Evolutionary conservation across 140 eudicot genomes (phyloP), one percentile per base, ranked within the genome.

Genomic region (Erigeron philadelphicus): DNA sequence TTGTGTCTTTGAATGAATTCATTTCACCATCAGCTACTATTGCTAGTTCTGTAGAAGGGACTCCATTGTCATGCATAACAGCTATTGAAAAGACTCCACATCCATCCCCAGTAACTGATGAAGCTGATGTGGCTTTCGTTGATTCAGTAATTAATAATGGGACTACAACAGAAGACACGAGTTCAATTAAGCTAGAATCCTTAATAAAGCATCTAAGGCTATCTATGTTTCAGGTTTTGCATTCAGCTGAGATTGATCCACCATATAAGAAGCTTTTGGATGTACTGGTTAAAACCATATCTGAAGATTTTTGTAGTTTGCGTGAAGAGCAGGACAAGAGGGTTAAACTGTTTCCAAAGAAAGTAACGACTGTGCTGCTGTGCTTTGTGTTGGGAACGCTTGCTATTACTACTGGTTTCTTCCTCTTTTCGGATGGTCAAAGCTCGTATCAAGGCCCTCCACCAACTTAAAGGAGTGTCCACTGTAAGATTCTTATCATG

Each of bases 211-310:
- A 79, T 74, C 67, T 86, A n/a, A 60, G 42, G 64, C 74, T 73
- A 72, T 77, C 81, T 61, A 63, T 73, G 78, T n/a, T 72, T 11
- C 80, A 71, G 53, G 72, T 70, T 31, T 6, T 64, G 35, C 71
- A 71, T 44, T 74, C 85, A 18, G 63, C 62, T 1, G 76, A 72
- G 25, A 35, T 73, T 38, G 77, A 81, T 45, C 57, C 72, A 31
- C 70, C 42, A 17, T 81, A 81, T 5, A 80, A 78, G 73, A 80
- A 74, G 73, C 72, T 84, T 72, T 66, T 82, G 59, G 86, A 82
- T 54, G 79, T 67, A 38, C 17, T 84, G 49, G 43, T 80, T 11
- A 80, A 75, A 60, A 58, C 70, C 11, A 64, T 76, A 50, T 70
- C 78, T 40, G 71, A 82, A 69, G 95, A 87, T 53, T 54, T 77